Percentiles rank a stretch among this genome's conserved stretches.
Conservation (phyloP, 768 basidiomycete species). For the Termitomyces sp. region DNA sequence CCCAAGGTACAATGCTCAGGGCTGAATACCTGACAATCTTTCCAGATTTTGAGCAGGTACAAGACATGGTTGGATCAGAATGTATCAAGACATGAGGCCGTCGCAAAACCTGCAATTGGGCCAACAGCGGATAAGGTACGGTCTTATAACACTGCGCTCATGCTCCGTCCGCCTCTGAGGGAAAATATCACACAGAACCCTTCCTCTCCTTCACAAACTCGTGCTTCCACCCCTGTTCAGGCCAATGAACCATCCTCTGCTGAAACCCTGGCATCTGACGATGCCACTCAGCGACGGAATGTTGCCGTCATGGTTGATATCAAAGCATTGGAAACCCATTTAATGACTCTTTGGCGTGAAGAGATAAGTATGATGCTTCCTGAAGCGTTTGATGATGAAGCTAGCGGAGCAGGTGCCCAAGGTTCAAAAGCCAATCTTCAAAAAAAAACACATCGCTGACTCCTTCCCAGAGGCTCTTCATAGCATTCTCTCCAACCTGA, state of each 20-base stretch:
- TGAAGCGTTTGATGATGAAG: conserved; percentile 30
- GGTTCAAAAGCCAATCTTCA: conserved; percentile 30
- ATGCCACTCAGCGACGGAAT: conserved; percentile 60
- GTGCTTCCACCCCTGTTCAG: conserved; percentile 50
- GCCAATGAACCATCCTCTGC: conserved; percentile 44
- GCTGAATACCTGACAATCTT: background rate
- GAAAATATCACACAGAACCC: background rate
- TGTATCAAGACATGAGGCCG: conserved; percentile 40
- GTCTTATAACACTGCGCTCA: background rate
- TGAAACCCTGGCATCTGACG: conserved; percentile 60
- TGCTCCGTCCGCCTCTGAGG: background rate
- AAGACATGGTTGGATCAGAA: conserved; percentile 69
- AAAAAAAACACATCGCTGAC: background rate
- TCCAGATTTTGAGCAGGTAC: conserved; percentile 78
- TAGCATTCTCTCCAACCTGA: conserved; percentile 46
- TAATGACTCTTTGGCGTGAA: conserved; percentile 62
- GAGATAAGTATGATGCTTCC: conserved; percentile 64
- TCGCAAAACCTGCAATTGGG: conserved; percentile 26
- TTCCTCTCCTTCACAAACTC: conserved; percentile 28
- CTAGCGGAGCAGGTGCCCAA: conserved; percentile 41
- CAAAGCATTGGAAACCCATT: conserved; percentile 47
- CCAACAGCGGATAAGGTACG: conserved; percentile 30
- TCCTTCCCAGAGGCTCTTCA: conserved; percentile 48
- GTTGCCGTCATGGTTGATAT: conserved; percentile 71
- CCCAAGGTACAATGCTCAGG: background rate